Percentiles rank a stretch among this genome's conserved stretches.
These are phyloP conservation scores for Ceratobasidium sp. DNA, from an alignment of 1,284 basidiomycete species.

Conservation along the genomic window DNA sequence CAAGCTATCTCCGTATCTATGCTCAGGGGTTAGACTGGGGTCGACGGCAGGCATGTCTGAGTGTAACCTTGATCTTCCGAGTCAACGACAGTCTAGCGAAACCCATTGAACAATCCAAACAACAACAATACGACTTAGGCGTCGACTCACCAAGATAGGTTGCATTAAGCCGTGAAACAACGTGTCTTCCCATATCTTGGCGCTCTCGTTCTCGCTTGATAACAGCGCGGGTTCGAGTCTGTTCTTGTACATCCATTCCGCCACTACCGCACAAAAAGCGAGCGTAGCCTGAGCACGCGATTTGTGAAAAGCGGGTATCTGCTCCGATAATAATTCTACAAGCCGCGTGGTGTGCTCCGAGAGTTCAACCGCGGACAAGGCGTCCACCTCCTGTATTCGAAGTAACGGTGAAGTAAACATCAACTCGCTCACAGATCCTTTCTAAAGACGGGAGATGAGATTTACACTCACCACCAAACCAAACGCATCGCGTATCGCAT, in stretches of 20 bases:
- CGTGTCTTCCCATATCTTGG: conserved; percentile 23
- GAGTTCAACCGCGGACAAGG: neutral
- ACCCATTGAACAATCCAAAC: neutral
- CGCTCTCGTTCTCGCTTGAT: neutral
- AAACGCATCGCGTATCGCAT: conserved; percentile 21
- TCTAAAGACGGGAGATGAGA: neutral
- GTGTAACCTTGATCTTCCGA: conserved; percentile 17
- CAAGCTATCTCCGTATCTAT: neutral
- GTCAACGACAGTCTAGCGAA: conserved; percentile 16
- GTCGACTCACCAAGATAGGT: conserved; percentile 37
- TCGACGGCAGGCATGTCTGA: no score
- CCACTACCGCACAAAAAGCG: conserved; percentile 19
- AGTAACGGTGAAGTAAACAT: conserved; percentile 6
- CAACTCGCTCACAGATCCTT: conserved; percentile 6
- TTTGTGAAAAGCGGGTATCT: conserved; percentile 10
- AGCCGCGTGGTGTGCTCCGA: conserved; percentile 24
- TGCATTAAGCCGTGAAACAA: conserved; percentile 28
- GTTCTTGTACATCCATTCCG: conserved; percentile 15
- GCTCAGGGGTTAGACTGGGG: neutral
- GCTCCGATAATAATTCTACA: conserved; percentile 5
- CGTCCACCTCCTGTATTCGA: conserved; percentile 30
- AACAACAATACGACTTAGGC: neutral
- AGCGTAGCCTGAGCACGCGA: conserved; percentile 25
- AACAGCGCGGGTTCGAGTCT: conserved; percentile 21
- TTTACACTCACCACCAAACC: conserved; percentile 6